A percentile compares a stretch with the other conserved stretches of the same genome.
Evolutionary conservation across 495 filamentous ascomycete genomes (phyloP).

Genomic region (Hypoxylon lenormandii): DNA sequence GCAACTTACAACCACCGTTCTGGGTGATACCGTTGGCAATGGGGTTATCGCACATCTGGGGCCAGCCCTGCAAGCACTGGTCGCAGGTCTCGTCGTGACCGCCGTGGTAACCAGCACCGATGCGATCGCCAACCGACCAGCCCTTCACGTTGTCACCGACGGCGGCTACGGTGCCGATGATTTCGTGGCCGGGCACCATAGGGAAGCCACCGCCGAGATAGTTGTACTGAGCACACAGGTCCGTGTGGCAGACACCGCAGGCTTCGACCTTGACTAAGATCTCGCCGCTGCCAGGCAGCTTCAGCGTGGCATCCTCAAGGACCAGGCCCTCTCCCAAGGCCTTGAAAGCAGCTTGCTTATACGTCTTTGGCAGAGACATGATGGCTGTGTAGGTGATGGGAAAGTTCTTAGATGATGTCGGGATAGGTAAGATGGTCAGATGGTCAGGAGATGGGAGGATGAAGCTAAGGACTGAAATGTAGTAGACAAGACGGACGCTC

Average conservation of each 20-base stretch:
- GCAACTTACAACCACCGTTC: slow-evolving; percentile 60
- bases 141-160: slow-evolving; percentile 58
- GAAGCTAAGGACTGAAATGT: background rate
- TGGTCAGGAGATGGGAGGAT: background rate
- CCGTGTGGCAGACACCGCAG: slow-evolving; percentile 59
- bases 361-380: slow-evolving; percentile 57
- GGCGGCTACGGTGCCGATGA: slow-evolving; percentile 63
- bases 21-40: slow-evolving; percentile 64
- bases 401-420: background rate
- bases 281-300: slow-evolving; percentile 47
- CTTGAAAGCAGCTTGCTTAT: slow-evolving; percentile 55
- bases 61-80: slow-evolving; percentile 59
- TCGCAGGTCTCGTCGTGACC: slow-evolving; percentile 58
- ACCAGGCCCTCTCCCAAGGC: slow-evolving; percentile 44
- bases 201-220: slow-evolving; percentile 59
- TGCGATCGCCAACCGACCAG: slow-evolving; percentile 60
- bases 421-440: too few relatives aligned
- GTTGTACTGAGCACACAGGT: slow-evolving; percentile 52
- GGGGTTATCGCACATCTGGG: slow-evolving; percentile 66
- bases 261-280: slow-evolving; percentile 60
- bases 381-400: slow-evolving; percentile 54
- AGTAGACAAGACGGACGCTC: background rate
- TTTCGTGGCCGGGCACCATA: slow-evolving; percentile 63
- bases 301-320: slow-evolving; percentile 50
- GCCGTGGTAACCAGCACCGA: slow-evolving; percentile 63